Conservation (phyloP, 1,284 basidiomycete genomes). For the Meira miltonrushii region DNA sequence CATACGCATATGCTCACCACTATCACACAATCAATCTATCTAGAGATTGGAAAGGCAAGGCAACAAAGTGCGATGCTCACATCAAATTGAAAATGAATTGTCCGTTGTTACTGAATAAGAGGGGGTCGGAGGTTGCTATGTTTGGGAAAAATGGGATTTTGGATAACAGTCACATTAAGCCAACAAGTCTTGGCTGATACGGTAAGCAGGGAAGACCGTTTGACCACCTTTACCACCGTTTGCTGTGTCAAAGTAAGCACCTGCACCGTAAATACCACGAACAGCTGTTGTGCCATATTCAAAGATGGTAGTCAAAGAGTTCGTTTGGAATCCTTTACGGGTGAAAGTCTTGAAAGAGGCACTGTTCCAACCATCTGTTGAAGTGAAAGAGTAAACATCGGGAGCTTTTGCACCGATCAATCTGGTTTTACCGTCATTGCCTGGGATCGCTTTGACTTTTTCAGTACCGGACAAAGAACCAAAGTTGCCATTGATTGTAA, state of each 20-base stretch:
- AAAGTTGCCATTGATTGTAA: constrained; percentile 36
- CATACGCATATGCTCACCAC: too few species aligned
- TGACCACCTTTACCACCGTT: constrained; percentile 40
- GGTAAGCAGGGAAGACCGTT: constrained; percentile 31
- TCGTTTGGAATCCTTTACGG: constrained; percentile 32
- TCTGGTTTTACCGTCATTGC: constrained; percentile 16
- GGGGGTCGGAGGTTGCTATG: too few species aligned
- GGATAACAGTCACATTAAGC: not conserved
- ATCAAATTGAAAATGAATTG: too few species aligned
- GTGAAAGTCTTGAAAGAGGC: constrained; percentile 27
- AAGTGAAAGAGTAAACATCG: constrained; percentile 34
- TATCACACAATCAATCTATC: too few species aligned
- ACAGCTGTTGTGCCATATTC: constrained; percentile 23
- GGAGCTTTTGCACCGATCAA: constrained; percentile 46
- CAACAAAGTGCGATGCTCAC: too few species aligned
- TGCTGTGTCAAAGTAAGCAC: constrained; percentile 39
- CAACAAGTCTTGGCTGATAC: constrained; percentile 19
- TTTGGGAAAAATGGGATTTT: too few species aligned
- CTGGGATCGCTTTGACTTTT: constrained; percentile 33
- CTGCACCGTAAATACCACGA: constrained; percentile 34
- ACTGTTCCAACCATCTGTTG: constrained; percentile 34
- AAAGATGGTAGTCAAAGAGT: constrained; percentile 39
- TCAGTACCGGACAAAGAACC: constrained; percentile 35
- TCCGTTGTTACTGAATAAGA: too few species aligned
- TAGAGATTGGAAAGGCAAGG: too few species aligned